Evolutionary conservation across 805 yeast species (phyloP), one percentile per base, ranked within the genome.

Genomic region (Trichomonascus vanleenenianus): DNA sequence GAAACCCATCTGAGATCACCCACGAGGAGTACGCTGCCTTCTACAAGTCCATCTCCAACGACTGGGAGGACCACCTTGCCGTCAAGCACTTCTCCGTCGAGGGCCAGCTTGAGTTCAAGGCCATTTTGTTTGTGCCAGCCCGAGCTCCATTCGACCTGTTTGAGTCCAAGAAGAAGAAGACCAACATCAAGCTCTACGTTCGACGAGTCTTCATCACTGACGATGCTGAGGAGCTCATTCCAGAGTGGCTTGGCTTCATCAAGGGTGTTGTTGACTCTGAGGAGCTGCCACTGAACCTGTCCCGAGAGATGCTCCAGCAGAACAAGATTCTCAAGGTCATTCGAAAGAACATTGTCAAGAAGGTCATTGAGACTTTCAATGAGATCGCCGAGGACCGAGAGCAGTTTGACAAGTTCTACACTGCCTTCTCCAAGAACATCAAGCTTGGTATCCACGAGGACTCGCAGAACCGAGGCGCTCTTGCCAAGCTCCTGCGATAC

Each of bases 201-300:
- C 88, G 97, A 73, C 93, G 97, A 76, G 99, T 93, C 58, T 93
- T 93, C 84, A 93, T 93, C 72, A 93, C 98, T 56, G 99, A 93
- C 66, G 99, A 93, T 63, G 97, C 97, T 66, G 98, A 94, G 72
- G 97, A 93, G 69, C 83, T 93, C 64, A 88, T 93, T 57, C 99
- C 99, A 68, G 97, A 93, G 72, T 93, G 98, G 98, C 81, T 93
- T 68, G 75, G 88, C 47, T 93, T 93, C 72, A 86, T 93, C 63
- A 89, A 78, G 76, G 99, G 99, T 83, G 99, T 93, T 71, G 99
- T 93, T 55, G 99, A 93, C 76, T 87, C 97, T 60, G 97, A 93
- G 78, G 99, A 93, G 74, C 79, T 93, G 72, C 99, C 99, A 72
- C 83, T 93, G 73, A 93, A 93, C 91, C 80, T 93, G 76, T 93